Base-by-base conservation (phyloP, 148 eudicot species). In the Arctostaphylos glauca region DNA sequence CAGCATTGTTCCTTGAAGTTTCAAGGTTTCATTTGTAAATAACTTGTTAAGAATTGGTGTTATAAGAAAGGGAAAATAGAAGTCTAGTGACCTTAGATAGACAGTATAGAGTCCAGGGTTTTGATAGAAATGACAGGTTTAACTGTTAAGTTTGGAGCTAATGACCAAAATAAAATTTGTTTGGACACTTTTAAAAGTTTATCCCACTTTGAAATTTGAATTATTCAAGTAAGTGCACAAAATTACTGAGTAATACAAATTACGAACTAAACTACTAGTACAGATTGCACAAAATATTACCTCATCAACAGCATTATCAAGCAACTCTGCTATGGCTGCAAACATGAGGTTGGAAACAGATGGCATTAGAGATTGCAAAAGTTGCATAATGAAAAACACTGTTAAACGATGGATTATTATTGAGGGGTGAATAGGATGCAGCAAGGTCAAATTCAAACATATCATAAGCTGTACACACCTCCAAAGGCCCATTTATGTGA, bases 401-500 rank as follows among this genome's bases (percentile, higher is more conserved):
- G 52, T 38, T 38, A 77, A 56, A 50, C 31, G 43, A 4, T 43
- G 48, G 19, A 9, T 41, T 16, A 70, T 76, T 76, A 70, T 76
- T 76, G 78, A 54, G 19, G 46, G 9, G 56, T 21, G 43, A 77
- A 41, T 84, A 47, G 80, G 9, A 66, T 77, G 73, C 14, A 83
- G 53, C 49, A 18, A 74, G n/a, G 76, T 47, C 6, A 55, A 46
- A 83, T 9, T 77, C 55, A 21, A 21, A 60, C 74, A 81, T 44
- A 21, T 49, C 7, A 68, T 55, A 56, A 82, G 78, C 62, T 56
- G 44, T 5, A 81, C 86, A 49, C 86, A 95, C 98, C 98, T 87
- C 98, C 98, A 89, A 95, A 95, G 59, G 94, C 98, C 98, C 98
- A 95, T 89, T 95, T 93, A 84, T 95, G 98, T 68, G 98, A 93